Base-by-base conservation (phyloP, 1,284 basidiomycete genomes). In the Sanguinoderma infundibulare region DNA sequence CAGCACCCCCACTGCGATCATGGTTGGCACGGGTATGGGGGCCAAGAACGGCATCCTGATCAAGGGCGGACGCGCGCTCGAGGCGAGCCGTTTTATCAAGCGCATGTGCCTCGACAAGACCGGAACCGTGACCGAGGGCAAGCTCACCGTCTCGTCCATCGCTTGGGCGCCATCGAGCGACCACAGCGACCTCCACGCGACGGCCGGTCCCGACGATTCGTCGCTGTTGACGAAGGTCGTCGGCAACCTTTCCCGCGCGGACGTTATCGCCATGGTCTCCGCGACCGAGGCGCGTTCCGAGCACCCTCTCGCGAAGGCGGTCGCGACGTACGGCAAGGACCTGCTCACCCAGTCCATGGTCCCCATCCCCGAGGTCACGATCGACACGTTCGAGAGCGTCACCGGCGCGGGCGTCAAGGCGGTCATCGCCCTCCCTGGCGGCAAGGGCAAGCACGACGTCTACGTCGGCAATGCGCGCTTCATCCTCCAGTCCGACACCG, bases 21-120 rank as follows among this genome's bases (percentile, higher is more conserved):
- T 99, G 98, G 98, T 99, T 40, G 98, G 98, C 32, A 99, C 98
- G 0, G 98, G 98, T 0, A 90, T 99, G 57, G 98, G 98, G 1
- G 98, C 98, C 12, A 86, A 93, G 80, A 96, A 98, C 72, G 98
- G 98, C 0, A 99, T 99, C 65, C 79, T 99, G 52, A 98, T 99
- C 86, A 99, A 99, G 74, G 96, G 98, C 47, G 98, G 96, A 3
- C 83, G 91, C 22, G 96, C 98, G 2, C 81, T 99, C 44, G 98
- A 99, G 74, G 95, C 95, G 3, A 96, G 94, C 73, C 89, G 87
- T 69, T 83, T 83, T 54, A 90, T 99, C 70, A 87, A 87, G 71
- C 83, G 87, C 36, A 89, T 99, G 67, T 85, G 98, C 0, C 78
- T 99, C 58, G 98, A 99, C 83, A 99, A 99, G 84, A 99, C 98